Base-by-base conservation (phyloP, 495 filamentous ascomycete species). In the Podospora australis region DNA sequence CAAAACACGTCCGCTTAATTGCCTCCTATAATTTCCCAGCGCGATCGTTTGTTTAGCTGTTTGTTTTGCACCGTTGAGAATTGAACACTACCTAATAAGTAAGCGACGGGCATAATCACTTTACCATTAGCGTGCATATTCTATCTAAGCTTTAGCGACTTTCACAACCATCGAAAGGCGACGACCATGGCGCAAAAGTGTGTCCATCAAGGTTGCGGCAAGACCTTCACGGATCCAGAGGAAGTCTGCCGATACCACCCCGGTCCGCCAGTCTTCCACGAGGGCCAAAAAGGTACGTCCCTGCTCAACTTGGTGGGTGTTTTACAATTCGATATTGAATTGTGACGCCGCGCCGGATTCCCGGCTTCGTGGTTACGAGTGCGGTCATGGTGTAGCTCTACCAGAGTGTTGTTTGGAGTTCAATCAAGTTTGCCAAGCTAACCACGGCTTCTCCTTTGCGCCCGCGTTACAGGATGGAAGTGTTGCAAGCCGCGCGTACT, bases 401-500 rank as follows among this genome's bases (percentile, higher is more conserved):
- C 30, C 32, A 36, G n/a, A 13, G 30, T 24, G 16, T 19, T 32
- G n/a, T 22, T 30, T 35, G 17, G 24, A 9, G 20, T n/a, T n/a
- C n/a, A n/a, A n/a, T n/a, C n/a, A n/a, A n/a, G n/a, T n/a, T 19
- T 48, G 19, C 46, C 35, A 53, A 51, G 50, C 57, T 56, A 17
- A 49, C 44, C 39, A 50, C 36, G 13, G 19, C 29, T 25, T 51
- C n/a, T 38, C 25, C 19, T 16, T 36, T 16, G 9, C n/a, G 7
- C 10, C 44, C 16, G 2, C 28, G n/a, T 1, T 47, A 50, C 64
- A 96, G 92, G 92, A 58, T 99, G 92, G 92, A 96, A 95, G 74
- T 99, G 92, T 72, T 99, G 92, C 78, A 99, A 96, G 73, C 86
- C 90, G 48, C 86, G 94, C 67, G 89, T 97, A 54, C 78, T 99